A percentile compares a stretch with the other conserved stretches of the same genome.
These are phyloP conservation scores for Cyclocybe aegerita DNA, from an alignment of 768 basidiomycete genomes.

Conservation along the genomic window DNA sequence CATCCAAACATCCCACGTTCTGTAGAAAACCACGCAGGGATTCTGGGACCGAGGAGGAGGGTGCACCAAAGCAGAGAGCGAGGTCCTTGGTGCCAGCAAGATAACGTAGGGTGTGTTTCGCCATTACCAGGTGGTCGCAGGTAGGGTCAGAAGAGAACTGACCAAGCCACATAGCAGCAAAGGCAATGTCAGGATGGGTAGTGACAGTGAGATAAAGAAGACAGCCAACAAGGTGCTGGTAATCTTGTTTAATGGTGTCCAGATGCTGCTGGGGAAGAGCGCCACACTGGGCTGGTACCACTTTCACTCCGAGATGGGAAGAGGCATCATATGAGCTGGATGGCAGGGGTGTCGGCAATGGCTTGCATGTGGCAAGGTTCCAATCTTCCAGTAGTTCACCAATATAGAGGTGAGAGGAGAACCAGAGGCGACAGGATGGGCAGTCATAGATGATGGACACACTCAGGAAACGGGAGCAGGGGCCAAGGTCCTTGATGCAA, in stretches of 20 bases:
- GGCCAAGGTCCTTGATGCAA: not conserved
- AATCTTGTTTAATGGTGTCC: too few relatives aligned
- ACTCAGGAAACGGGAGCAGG: too few relatives aligned
- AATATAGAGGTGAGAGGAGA: not conserved
- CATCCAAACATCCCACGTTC: conserved; percentile 19
- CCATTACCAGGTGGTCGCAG: conserved; percentile 20
- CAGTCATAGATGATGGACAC: not conserved
- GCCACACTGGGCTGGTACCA: too few relatives aligned
- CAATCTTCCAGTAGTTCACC: too few relatives aligned
- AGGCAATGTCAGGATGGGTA: conserved; percentile 31
- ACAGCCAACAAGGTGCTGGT: conserved; percentile 18
- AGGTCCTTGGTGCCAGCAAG: conserved; percentile 22
- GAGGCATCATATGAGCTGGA: too few relatives aligned
- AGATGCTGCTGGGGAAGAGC: too few relatives aligned
- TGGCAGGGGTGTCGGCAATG: too few relatives aligned
- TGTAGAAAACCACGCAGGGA: conserved; percentile 2
- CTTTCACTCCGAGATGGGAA: too few relatives aligned
- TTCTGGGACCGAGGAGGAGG: not conserved
- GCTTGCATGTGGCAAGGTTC: too few relatives aligned
- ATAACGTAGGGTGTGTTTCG: conserved; percentile 26
- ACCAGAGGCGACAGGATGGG: not conserved
- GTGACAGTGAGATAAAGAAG: conserved; percentile 22
- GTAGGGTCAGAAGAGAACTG: conserved; percentile 24
- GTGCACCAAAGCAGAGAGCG: conserved; percentile 9
- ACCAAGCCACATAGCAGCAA: conserved; percentile 22